Evolutionary conservation across 1,284 basidiomycete genomes (phyloP).

Genomic region (Calocybe gambosa): DNA sequence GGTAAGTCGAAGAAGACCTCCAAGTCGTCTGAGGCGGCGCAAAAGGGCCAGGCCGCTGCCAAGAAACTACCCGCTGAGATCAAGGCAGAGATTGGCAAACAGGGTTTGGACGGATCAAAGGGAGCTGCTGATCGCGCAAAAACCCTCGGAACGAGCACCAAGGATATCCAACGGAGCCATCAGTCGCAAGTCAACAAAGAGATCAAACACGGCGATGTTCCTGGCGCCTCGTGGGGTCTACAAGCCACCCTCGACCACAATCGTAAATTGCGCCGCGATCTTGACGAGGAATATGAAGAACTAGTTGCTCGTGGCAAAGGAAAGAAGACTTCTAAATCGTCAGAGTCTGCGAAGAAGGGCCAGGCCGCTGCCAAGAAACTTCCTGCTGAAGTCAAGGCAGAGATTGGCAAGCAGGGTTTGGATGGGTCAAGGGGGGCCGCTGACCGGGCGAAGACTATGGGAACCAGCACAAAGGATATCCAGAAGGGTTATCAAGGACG

Average conservation of each 20-base stretch:
- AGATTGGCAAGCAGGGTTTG: conserved; percentile 5
- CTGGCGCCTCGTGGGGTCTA: background rate
- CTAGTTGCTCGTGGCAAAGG: background rate
- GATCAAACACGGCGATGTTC: conserved; percentile 24
- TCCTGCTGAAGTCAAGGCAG: conserved; percentile 1
- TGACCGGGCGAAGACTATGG: conserved; percentile 1
- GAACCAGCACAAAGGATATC: conserved; percentile 1
- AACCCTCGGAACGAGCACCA: background rate
- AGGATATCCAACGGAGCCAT: background rate
- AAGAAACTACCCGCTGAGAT: background rate
- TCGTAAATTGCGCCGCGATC: background rate
- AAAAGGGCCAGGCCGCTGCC: background rate
- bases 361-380: conserved; percentile 1
- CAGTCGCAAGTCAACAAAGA: conserved; percentile 44
- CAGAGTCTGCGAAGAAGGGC: background rate
- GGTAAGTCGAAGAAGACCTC: background rate
- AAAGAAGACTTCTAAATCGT: background rate
- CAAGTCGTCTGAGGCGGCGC: background rate
- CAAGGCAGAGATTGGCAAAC: conserved; percentile 1
- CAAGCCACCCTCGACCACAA: background rate
- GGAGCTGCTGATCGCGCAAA: background rate
- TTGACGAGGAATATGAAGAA: background rate
- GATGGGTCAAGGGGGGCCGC: conserved; percentile 1
- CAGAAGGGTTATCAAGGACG: background rate
- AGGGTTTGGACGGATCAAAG: conserved; percentile 3